Conservation (phyloP, 495 filamentous ascomycete genomes). For the Hypoxylon fragiforme region DNA sequence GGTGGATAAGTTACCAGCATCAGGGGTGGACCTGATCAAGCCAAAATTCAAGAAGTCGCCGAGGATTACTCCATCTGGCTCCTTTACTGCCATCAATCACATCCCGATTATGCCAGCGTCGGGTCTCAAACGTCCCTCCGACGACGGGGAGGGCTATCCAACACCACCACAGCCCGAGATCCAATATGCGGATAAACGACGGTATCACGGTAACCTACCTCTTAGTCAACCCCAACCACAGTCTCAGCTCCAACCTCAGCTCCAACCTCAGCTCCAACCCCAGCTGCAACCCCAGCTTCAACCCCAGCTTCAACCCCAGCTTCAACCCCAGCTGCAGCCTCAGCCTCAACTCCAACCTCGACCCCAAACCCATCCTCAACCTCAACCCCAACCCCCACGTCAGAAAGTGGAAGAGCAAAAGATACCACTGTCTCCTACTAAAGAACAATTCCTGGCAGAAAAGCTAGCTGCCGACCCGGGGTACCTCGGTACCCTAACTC, state of each 20-base stretch:
- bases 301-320: too few relatives aligned
- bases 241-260: conserved; percentile 7
- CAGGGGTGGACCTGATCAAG: conserved; percentile 20
- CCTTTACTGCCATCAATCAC: conserved; percentile 58
- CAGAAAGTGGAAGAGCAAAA: too few relatives aligned
- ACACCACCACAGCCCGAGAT: conserved; percentile 24
- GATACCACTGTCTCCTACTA: conserved; percentile 26
- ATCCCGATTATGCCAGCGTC: conserved; percentile 29
- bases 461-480: too few relatives aligned
- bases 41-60: conserved; percentile 33
- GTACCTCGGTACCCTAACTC: too few relatives aligned
- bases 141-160: conserved; percentile 14
- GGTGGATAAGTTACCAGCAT: conserved; percentile 32
- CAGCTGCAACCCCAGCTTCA: too few relatives aligned
- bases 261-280: conserved; percentile 10
- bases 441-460: too few relatives aligned
- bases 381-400: too few relatives aligned
- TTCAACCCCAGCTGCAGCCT: conserved; percentile 5
- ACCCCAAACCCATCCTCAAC: conserved; percentile 16
- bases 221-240: conserved; percentile 12
- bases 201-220: conserved; percentile 24
- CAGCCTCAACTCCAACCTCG: conserved; percentile 15
- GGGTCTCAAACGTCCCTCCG: conserved; percentile 15
- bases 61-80: conserved; percentile 37
- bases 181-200: conserved; percentile 18